Evolutionary conservation across 1,284 basidiomycete genomes (phyloP).

Genomic region (Melampsora larici-populina): DNA sequence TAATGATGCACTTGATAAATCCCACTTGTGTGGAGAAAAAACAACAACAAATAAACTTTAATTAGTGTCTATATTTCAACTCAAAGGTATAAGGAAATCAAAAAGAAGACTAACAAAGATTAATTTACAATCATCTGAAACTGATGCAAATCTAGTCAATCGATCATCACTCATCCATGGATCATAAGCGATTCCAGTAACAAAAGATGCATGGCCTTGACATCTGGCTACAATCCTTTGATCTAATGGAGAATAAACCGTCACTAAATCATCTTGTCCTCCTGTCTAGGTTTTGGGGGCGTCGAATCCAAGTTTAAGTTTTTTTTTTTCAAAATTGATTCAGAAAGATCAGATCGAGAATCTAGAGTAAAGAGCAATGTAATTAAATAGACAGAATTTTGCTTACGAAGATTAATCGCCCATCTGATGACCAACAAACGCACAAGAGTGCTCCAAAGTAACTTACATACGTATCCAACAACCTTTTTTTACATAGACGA

Average conservation of each 20-base stretch:
- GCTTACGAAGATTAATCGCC: slow-evolving; percentile 77
- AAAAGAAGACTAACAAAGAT: slow-evolving; percentile 63
- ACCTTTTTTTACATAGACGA: slow-evolving; percentile 55
- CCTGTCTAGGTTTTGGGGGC: slow-evolving; percentile 69
- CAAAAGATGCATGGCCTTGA: slow-evolving; percentile 74
- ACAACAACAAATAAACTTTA: too few species aligned
- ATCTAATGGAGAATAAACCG: slow-evolving; percentile 86
- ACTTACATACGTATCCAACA: slow-evolving; percentile 82
- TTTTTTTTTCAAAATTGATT: neutral
- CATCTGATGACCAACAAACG: slow-evolving; percentile 90
- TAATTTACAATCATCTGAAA: slow-evolving; percentile 89
- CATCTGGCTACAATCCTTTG: slow-evolving; percentile 74
- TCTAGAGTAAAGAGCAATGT: neutral
- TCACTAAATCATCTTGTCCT: slow-evolving; percentile 90
- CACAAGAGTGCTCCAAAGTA: slow-evolving; percentile 88
- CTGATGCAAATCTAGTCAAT: slow-evolving; percentile 67
- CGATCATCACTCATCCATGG: slow-evolving; percentile 75
- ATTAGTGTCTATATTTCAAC: neutral
- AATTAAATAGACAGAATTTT: neutral
- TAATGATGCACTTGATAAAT: slow-evolving; percentile 66
- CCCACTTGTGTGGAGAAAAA: slow-evolving; percentile 66
- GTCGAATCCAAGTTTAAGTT: slow-evolving; percentile 17
- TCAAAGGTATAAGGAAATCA: neutral
- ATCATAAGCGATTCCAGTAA: slow-evolving; percentile 85
- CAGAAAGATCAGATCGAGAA: neutral